Base-by-base conservation (phyloP, 192 early-diverging fungal genomes). In the Entomortierella chlamydospora region DNA sequence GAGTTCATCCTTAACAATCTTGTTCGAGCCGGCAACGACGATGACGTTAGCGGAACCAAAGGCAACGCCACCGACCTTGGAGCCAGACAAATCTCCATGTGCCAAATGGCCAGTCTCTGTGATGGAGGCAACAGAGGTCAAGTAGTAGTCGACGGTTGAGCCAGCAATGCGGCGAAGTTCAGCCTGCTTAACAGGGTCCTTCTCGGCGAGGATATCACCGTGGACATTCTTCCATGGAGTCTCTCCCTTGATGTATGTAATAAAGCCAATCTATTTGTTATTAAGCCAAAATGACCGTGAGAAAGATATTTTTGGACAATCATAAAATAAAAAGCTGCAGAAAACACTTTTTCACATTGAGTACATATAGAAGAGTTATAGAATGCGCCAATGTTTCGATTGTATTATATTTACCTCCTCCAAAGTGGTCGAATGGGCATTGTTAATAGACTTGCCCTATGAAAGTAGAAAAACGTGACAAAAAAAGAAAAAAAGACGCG, bases 401-500 rank as follows among this genome's bases (percentile, higher is more conserved):
- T n/a, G n/a, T n/a, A n/a, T n/a, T n/a, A n/a, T n/a, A n/a, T n/a
- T 64, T 69, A 64, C 73, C 67, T 83, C 79, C 29, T 82, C 82
- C 72, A 83, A 61, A 9, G 82, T 81, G 30, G 82, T 83, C 4
- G 81, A 82, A 33, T 83, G 81, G 23, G 68, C 82, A n/a, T 82
- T 83, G 79, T 77, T 82, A 52, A 83, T 71, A 4, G 74, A 73
- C 4, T 23, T 34, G n/a, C 77, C 77, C 63, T 67, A 53, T 31
- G 0, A 72, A 50, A 23, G 0, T 61, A n/a, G 63, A 29, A 33
- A 72, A 39, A 17, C 2, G 60, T 11, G 57, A 25, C n/a, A 11
- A 50, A 9, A 64, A 4, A 53, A 58, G 33, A 33, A 20, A 45
- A 15, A 28, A 8, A 23, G 20, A 34, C 28, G 62, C 60, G 43